Conservation (phyloP, 2,329 filamentous ascomycete genomes). For the Plenodomus tracheiphilus region DNA sequence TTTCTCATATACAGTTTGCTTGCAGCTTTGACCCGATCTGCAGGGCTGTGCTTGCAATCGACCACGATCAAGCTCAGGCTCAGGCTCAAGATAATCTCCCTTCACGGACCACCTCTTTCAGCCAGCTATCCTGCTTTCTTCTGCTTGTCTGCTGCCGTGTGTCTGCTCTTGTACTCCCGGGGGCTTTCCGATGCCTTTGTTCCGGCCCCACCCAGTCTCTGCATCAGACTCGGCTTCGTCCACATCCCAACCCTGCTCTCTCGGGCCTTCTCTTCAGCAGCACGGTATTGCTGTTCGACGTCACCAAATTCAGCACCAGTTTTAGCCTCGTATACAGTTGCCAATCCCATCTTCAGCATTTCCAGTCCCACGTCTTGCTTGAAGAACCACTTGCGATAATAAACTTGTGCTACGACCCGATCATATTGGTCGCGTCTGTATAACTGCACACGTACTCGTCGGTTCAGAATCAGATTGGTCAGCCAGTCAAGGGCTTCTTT, state of each 20-base stretch:
- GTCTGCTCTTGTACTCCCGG: constrained; percentile 77
- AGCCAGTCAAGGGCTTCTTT: constrained; percentile 83
- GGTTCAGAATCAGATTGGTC: constrained; percentile 69
- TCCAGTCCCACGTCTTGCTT: constrained; percentile 82
- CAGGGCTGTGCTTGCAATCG: too few relatives aligned
- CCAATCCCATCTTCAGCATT: constrained; percentile 83
- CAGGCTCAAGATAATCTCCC: background rate
- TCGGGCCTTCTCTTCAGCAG: constrained; percentile 61
- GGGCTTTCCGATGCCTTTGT: constrained; percentile 72
- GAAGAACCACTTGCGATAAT: constrained; percentile 68
- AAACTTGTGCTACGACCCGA: constrained; percentile 84
- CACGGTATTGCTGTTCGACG: constrained; percentile 63
- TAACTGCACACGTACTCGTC: constrained; percentile 78
- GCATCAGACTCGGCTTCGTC: constrained; percentile 54
- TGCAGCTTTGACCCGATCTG: background rate
- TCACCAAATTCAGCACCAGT: constrained; percentile 84
- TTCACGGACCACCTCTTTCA: background rate
- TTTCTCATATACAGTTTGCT: background rate
- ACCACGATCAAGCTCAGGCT: too few relatives aligned
- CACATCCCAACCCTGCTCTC: constrained; percentile 63
- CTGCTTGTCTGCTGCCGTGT: constrained; percentile 48
- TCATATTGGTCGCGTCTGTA: constrained; percentile 91
- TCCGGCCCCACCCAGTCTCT: constrained; percentile 53
- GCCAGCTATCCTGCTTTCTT: constrained; percentile 31
- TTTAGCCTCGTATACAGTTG: constrained; percentile 94